A percentile compares a stretch with the other conserved stretches of the same genome.
Conservation (phyloP, 768 basidiomycete genomes). For the Cystofilobasidium ferigula region DNA sequence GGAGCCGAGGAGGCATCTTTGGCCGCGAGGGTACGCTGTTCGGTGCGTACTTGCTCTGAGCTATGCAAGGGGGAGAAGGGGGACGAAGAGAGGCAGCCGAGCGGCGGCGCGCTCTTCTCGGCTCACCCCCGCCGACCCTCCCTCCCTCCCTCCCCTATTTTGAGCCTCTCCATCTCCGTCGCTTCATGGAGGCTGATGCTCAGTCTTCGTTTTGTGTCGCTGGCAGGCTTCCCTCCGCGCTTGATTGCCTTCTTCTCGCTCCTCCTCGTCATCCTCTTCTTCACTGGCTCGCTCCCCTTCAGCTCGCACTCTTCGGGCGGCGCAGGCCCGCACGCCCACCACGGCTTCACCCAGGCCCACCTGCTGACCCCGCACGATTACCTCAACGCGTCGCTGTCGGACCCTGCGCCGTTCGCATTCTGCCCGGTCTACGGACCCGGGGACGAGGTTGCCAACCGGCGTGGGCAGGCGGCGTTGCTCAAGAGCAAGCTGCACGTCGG, state of each 20-base stretch:
- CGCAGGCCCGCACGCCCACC: slow-evolving; percentile 1
- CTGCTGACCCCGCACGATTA: slow-evolving; percentile 60
- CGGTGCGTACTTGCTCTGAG: background rate
- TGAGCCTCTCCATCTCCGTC: background rate
- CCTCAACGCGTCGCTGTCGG: slow-evolving; percentile 50
- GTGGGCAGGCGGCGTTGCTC: slow-evolving; percentile 62
- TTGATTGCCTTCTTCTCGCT: slow-evolving; percentile 24
- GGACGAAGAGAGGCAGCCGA: too few species aligned
- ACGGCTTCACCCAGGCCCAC: slow-evolving; percentile 20
- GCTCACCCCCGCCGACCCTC: background rate
- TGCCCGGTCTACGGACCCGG: slow-evolving; percentile 78
- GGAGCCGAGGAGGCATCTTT: too few species aligned
- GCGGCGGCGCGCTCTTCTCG: background rate
- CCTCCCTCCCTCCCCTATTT: background rate
- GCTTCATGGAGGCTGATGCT: background rate
- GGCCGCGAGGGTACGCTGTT: slow-evolving; percentile 17
- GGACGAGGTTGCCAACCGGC: slow-evolving; percentile 65
- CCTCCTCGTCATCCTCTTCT: slow-evolving; percentile 24
- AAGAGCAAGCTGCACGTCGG: slow-evolving; percentile 67
- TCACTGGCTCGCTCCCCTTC: slow-evolving; percentile 19
- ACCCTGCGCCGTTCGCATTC: slow-evolving; percentile 66
- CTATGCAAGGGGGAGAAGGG: background rate
- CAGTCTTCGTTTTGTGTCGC: background rate
- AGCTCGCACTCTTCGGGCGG: background rate
- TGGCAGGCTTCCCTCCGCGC: slow-evolving; percentile 22